Evolutionary conservation across 2,329 filamentous ascomycete genomes (phyloP), one percentile per base, ranked within the genome.

Genomic region (Whalleya microplaca): DNA sequence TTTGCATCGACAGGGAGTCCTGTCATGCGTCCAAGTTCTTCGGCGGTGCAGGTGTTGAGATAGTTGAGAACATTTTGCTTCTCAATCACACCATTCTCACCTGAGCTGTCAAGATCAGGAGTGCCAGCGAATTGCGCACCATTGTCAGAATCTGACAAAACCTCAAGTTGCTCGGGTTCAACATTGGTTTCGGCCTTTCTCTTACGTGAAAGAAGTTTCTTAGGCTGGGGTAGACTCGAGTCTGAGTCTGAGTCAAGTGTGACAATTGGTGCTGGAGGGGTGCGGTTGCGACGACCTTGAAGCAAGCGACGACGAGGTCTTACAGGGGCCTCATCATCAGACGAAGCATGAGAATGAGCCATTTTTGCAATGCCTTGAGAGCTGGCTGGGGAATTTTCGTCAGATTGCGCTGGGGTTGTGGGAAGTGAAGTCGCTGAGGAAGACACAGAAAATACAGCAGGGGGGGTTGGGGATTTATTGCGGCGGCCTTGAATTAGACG

Each of bases 21-120:
- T 0, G 91, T 91, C 58, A 97, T 87, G 64, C 96, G 93, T 1
- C 89, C 85, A 42, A 99, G 83, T 55, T 94, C 91, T 37, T 88
- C 83, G 9, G 85, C 77, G 4, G 86, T 85, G 71, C 91, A 95
- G 0, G 81, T 85, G 69, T 98, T 98, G 73, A 99, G 87, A 67
- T 92, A 96, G 7, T 86, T 82, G 23, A 98, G 78, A 6, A 97
- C 84, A 53, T 81, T 81, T 3, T 68, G 68, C 27, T 85, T 79
- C 20, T 59, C 59, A 12, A 58, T 56, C 2, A 48, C 27, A 14
- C 46, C 32, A 12, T 54, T 44, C 23, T 56, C 53, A 23, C 41
- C 52, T 8, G 40, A 14, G 7, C 14, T 12, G 2, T 51, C 21
- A 18, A 29, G 9, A 21, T 29, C 29, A 37, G 27, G 16, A 16